Evolutionary conservation across 169 alveolate species (phyloP), one percentile per base, ranked within the genome.

Genomic region (Cryptosporidium canis): DNA sequence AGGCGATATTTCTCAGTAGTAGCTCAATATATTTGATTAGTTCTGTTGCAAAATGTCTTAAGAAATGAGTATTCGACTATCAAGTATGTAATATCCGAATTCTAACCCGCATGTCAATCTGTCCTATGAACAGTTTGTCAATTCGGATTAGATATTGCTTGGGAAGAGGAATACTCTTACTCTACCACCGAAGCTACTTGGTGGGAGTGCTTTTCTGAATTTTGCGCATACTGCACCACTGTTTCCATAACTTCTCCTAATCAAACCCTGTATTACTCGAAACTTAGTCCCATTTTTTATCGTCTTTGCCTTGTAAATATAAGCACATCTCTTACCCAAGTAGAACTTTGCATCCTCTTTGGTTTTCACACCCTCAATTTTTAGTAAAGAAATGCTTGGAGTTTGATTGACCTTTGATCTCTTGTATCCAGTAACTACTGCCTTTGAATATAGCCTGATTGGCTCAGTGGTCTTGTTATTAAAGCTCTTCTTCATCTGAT

Each of bases 251-350:
- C 99, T 94, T 63, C 97, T 95, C 65, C 98, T 94, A 83, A 98
- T 95, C 93, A 97, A 96, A 67, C 99, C 99, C 99, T 99, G 97
- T 87, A 97, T 96, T 91, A 96, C 98, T 92, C 99, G 94, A 94
- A 93, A 96, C 90, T 95, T 95, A 90, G 96, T 93, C 91, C 98
- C 98, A 91, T 93, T 93, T 91, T 94, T 95, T 83, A 93, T 94
- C 64, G 91, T 94, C 93, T 96, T 96, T 68, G 98, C 98, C 95
- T 97, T 96, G 97, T 96, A 98, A 55, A 98, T 97, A 94, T 97
- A 98, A 48, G 99, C 99, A 27, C 97, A 98, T 67, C 97, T 94
- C 95, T 98, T 98, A 82, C 99, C 99, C 27, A 96, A 92, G 92
- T 98, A 98, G 94, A 95, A 98, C 66, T 93, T 94, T 37, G 99